Evolutionary conservation across 2,329 filamentous ascomycete genomes (phyloP).

Genomic region (Ophiocordyceps robertsii): DNA sequence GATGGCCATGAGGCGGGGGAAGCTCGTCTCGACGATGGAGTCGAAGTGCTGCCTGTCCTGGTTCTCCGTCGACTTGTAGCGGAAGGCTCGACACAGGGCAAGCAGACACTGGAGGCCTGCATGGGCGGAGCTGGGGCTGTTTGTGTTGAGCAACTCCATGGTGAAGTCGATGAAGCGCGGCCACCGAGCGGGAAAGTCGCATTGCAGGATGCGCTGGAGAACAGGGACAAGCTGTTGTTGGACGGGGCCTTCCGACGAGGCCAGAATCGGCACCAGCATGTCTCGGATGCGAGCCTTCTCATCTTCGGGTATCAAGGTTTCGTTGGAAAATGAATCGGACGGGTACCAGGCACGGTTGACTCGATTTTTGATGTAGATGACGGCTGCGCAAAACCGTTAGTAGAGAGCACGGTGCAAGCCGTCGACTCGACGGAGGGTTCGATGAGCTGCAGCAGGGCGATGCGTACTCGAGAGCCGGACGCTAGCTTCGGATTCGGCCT

Average conservation of each 20-base stretch:
- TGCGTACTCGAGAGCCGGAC: conserved; percentile 76
- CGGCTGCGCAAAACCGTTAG: conserved; percentile 41
- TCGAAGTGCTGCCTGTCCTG: conserved; percentile 74
- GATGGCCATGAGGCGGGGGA: conserved; percentile 75
- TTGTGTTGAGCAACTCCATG: conserved; percentile 73
- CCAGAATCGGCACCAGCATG: conserved; percentile 79
- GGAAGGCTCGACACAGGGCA: conserved; percentile 87
- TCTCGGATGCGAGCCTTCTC: conserved; percentile 82
- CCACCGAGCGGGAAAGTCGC: conserved; percentile 91
- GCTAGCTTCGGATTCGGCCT: conserved; percentile 72
- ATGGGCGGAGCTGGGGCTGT: conserved; percentile 76
- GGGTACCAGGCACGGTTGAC: conserved; percentile 84
- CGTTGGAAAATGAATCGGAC: conserved; percentile 58
- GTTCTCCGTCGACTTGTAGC: conserved; percentile 76
- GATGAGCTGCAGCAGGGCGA: conserved; percentile 7
- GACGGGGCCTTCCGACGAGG: conserved; percentile 64
- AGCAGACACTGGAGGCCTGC: conserved; percentile 88
- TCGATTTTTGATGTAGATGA: conserved; percentile 96
- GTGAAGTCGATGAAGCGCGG: conserved; percentile 90
- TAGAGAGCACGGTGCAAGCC: conserved; percentile 4
- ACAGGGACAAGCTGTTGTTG: conserved; percentile 89
- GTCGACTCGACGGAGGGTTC: neutral
- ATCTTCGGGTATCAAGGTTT: conserved; percentile 68
- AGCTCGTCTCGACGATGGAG: conserved; percentile 82
- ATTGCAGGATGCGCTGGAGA: conserved; percentile 89